Evolutionary conservation across 225 moss, liverwort and hornwort species (phyloP), one percentile per base, ranked within the genome.

Genomic region (Thuidium tamariscinum): DNA sequence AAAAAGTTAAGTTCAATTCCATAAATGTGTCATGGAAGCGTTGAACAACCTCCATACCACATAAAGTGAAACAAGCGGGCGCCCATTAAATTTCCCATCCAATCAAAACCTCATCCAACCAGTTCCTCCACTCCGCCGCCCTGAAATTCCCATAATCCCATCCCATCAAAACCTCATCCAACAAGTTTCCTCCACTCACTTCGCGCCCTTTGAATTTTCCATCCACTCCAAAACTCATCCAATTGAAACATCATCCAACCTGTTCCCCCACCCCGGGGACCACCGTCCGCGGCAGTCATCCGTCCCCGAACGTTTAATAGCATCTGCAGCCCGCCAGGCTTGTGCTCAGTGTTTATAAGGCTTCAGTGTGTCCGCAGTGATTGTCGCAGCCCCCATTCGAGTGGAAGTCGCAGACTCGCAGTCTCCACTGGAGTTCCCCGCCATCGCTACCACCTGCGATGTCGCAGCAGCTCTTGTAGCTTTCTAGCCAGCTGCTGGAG

Each of bases 281-380:
- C 61, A 37, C 8, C 78, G 52, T 52, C 52, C 29, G 59, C 56
- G 13, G 41, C 3, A 18, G n/a, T 63, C 44, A 59, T 67, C 80
- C 32, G 26, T 44, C 55, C 75, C 19, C 7, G 63, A 7, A 71
- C 34, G 30, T 26, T 74, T 46, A 69, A 56, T 62, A 48, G 80
- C 90, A 81, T 66, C 87, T 83, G 87, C 65, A 41, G 81, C 49
- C 30, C 19, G 41, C 23, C 81, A 85, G 70, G 49, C 59, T 80
- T 60, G 72, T 79, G 75, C 68, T 52, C 89, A 78, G 91, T 46
- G 91, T 87, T 91, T 91, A 89, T 87, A 91, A 89, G 71, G 65
- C 86, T 54, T 89, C 76, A 86, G 84, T 64, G 20, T 25, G 69
- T 19, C 82, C 46, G 11, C 87, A 87, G 87, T 41, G 30, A 51